Base-by-base conservation (phyloP, 129 eudicot genomes). In the Cynara cardunculus region DNA sequence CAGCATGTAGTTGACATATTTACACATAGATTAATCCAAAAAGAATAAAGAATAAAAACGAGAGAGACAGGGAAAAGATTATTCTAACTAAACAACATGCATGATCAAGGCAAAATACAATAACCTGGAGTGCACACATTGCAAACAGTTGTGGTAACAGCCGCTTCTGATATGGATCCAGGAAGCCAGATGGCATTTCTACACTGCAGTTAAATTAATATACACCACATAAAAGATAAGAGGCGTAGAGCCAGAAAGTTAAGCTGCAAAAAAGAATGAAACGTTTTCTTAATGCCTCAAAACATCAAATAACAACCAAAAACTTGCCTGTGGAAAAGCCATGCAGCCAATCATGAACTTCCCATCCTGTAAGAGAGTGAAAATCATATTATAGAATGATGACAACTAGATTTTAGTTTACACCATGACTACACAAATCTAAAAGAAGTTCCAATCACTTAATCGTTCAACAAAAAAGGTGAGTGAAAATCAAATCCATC, bases 101-200 rank as follows among this genome's bases (percentile, higher is more conserved):
- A 19, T n/a, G 67, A 76, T 44, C 25, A 44, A 78, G 37, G 34
- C 12, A 84, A 75, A 27, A 62, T 26, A 74, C 6, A 61, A 44
- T 53, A 62, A 92, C 99, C 99, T 96, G 99, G 93, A 79, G 88
- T 81, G 86, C 99, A 96, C 16, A 72, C 80, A 82, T 79, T 88
- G 89, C 99, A 96, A 34, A 84, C 81, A 81, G 81, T 92, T 72
- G 88, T 56, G 77, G 97, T 96, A 74, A 96, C 95, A 78, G 76
- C 41, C 61, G 99, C 97, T 85, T 92, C 97, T 62, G 89, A 80
- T 72, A 92, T 37, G 62, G 99, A 85, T 69, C 97, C 98, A 44
- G 99, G 99, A 79, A 96, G 99, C 99, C 99, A 96, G 77, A 96
- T 88, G 28, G 83, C 97, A 71, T 88, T 90, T 82, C 93, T 84